Evolutionary conservation across 1,284 basidiomycete species (phyloP), one percentile per base, ranked within the genome.

Genomic region (Laetiporus sulphureus): DNA sequence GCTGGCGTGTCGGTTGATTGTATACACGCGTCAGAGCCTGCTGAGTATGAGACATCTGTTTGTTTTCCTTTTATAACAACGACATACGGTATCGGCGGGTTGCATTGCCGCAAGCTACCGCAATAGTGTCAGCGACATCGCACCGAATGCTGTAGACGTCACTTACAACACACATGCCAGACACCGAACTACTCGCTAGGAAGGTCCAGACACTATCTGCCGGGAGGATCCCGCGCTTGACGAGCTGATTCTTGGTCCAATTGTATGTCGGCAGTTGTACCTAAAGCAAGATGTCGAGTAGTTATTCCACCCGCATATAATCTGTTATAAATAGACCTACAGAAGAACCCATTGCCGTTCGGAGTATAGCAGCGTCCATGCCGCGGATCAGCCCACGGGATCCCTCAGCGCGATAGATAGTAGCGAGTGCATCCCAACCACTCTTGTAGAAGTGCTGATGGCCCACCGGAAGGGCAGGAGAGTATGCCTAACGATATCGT

Each of bases 201-300:
- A 90, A 99, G 4, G 92, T 92, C 79, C 78, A 87, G 40, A 89
- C 75, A 47, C 84, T 91, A 59, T 89, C 77, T 13, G 80, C 72
- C 38, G 75, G 76, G 36, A 83, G 62, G 45, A 88, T 73, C 1
- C 80, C 81, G 47, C 76, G 67, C 23, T 73, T 69, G 3, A 82
- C 73, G 32, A 95, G 67, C 44, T 84, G 75, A 39, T 75, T 79
- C 64, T 97, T 97, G 24, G 90, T 87, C 65, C 90, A 89, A 55
- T 92, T 95, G 64, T 99, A 99, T 31, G 90, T 90, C 0, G 95
- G 95, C 30, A 99, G 66, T 78, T 99, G 95, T 4, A 92, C 90
- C 83, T 91, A 32, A 15, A n/a, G n/a, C n/a, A n/a, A n/a, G n/a
- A n/a, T n/a, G n/a, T n/a, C n/a, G n/a, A n/a, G n/a, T n/a, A n/a